Base-by-base conservation (phyloP, 139 green algal species). In the Tetraselmis chui region DNA sequence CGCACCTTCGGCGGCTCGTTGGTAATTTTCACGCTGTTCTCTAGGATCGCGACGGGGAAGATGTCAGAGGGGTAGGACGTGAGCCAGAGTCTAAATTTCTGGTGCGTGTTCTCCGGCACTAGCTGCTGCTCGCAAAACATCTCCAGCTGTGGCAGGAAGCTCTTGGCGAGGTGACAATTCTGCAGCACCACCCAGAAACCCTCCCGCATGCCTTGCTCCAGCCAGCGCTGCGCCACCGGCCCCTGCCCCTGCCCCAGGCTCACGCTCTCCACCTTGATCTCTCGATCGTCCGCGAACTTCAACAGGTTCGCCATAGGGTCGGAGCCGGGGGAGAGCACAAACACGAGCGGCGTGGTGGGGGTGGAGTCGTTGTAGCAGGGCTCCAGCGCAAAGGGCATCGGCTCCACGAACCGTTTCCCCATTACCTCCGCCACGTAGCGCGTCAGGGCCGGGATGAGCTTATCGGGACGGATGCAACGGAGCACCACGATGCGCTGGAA, bases 111-210 rank as follows among this genome's bases (percentile, higher is more conserved):
- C 28, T 85, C 91, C 45, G 91, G 83, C 75, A 90, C 87, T 31
- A 94, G 87, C 83, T 91, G 86, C 82, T 90, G 81, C 85, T 95
- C 92, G 82, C 88, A 93, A 26, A 95, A 89, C 30, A 92, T 83
- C 86, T 96, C 93, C 45, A 96, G 89, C 25, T 85, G 85, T 0
- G 92, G 88, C 82, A 96, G 82, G 80, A 92, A 96, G 79, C 76
- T 87, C 84, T 89, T 91, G n/a, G 90, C 90, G 30, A 96, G 89
- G 84, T 96, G 92, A 86, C 92, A 96, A 85, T 96, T 96, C 89
- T 94, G 88, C 67, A 94, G 91, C 29, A 92, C 89, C 77, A 96
- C 91, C 92, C 92, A 96, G 84, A 91, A 93, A 32, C 92, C 92
- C 77, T 91, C 85, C 32, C 85, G 30, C 58, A 90, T 87, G 74